Evolutionary conservation across 1,284 basidiomycete species (phyloP), one percentile per base, ranked within the genome.

Genomic region (Sparassis latifolia): DNA sequence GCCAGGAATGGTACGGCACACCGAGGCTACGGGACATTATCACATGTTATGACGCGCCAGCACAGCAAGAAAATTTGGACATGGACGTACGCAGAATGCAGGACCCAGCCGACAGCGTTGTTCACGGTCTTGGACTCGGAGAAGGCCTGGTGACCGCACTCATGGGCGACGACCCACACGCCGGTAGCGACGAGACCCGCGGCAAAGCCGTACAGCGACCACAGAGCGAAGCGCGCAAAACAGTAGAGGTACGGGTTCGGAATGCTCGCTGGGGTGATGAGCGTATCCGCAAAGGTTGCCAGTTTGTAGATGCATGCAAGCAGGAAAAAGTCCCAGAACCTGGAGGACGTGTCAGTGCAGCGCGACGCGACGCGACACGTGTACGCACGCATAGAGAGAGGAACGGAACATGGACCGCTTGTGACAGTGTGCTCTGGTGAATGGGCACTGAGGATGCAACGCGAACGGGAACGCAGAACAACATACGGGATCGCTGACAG

Each of bases 1-100:
- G 82, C 97, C 97, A 99, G 28, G 93, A 92, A 69, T 99, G 95
- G 74, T 95, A 99, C 7, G 97, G 96, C 10, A 99, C 96, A 49
- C 97, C 86, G 46, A 99, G 82, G 52, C 87, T 90, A 55, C 10
- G 51, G 43, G 46, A 49, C 57, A 62, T 20, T 20, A 64, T 65
- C 65, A 69, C 57, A 64, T 63, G 61, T 62, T 44, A 55, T 51
- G 52, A 49, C 49, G 42, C 47, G 42, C 44, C 33, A 39, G 35
- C 35, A 28, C 44, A 46, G 10, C 29, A 46, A 35, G 29, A 42
- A 47, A 47, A 51, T 44, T 45, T 47, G 46, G 39, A 42, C 55
- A 33, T 33, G 33, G 42, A 60, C 63, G 55, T 65, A 90, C 89
- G 80, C 82, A 42, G 94, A 97, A 71, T 99, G 97, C 38, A 98